Evolutionary conservation across 768 basidiomycete genomes (phyloP), one percentile per base, ranked within the genome.

Genomic region (Boletus vermiculosoides): DNA sequence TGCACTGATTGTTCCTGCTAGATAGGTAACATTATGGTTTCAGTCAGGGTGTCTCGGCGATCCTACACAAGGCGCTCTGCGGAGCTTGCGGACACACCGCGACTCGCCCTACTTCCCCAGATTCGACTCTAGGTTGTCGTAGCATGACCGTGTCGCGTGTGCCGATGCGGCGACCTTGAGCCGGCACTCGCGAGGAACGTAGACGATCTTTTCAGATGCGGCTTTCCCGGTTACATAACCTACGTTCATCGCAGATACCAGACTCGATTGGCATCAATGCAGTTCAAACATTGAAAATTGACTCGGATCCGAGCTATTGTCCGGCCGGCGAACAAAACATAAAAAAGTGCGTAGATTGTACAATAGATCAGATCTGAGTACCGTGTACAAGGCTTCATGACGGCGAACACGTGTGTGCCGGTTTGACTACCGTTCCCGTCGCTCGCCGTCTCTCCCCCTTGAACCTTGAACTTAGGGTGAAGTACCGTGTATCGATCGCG

Each of bases 161-260:
- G 47, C 44, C 66, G 66, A 68, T 67, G 66, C 66, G 66, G 66
- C 58, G 63, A 67, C 66, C 63, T 65, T 45, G 40, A 30, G 8
- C 50, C 44, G 34, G 46, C 34, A 23, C 47, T 23, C 33, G 23
- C 34, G 42, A 59, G 45, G 52, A 53, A 56, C 33, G 25, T 25
- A 31, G 52, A 41, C 49, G 48, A 65, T 67, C 57, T 25, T 44
- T 47, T 34, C 47, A 44, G 36, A 39, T 20, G n/a, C n/a, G 23
- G 16, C 56, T 55, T 45, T 45, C 45, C 47, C 10, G 25, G 52
- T 65, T 58, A 67, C 66, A 52, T 62, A 52, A 64, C 52, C 22
- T 36, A 20, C 7, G 22, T 44, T 20, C n/a, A 42, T 60, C 56
- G 16, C 54, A 66, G 61, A 45, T 63, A 50, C 22, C 2, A n/a